These are phyloP conservation scores for Syncephalis fuscata DNA, from an alignment of 371 early-diverging fungal genomes.

Conservation along the genomic window DNA sequence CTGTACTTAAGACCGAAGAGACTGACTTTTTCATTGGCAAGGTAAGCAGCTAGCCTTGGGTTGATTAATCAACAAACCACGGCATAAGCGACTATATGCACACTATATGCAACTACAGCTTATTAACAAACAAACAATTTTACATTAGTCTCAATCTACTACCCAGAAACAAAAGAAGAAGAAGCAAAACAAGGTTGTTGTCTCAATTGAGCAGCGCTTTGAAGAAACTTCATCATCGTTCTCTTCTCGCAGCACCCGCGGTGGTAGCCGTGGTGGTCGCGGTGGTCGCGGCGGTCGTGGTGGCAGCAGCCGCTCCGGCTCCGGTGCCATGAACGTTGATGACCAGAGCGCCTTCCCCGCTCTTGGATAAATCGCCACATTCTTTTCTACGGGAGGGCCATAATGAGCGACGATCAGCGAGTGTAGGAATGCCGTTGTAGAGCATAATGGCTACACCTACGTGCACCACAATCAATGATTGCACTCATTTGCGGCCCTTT, in stretches of 20 bases:
- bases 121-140: no score
- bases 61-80: no score
- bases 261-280: slow-evolving; percentile 14
- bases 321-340: slow-evolving; percentile 40
- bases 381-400: no score
- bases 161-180: slow-evolving; percentile 19
- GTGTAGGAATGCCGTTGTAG: no score
- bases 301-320: slow-evolving; percentile 17
- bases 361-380: slow-evolving; percentile 26
- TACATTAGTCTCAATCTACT: slow-evolving; percentile 5
- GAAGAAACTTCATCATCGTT: slow-evolving; percentile 16
- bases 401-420: no score
- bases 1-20: slow-evolving; percentile 45
- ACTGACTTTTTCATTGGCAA: slow-evolving; percentile 42
- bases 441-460: no score
- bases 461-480: no score
- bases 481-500: no score
- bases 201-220: slow-evolving; percentile 36
- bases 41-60: no score
- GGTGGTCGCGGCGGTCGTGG: slow-evolving; percentile 18
- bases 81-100: no score
- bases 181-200: slow-evolving; percentile 42
- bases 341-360: slow-evolving; percentile 63
- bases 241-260: slow-evolving; percentile 16
- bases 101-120: no score